These are phyloP conservation scores for Trichomonascus vanleenenianus DNA, from an alignment of 805 yeast genomes.

Conservation along the genomic window DNA sequence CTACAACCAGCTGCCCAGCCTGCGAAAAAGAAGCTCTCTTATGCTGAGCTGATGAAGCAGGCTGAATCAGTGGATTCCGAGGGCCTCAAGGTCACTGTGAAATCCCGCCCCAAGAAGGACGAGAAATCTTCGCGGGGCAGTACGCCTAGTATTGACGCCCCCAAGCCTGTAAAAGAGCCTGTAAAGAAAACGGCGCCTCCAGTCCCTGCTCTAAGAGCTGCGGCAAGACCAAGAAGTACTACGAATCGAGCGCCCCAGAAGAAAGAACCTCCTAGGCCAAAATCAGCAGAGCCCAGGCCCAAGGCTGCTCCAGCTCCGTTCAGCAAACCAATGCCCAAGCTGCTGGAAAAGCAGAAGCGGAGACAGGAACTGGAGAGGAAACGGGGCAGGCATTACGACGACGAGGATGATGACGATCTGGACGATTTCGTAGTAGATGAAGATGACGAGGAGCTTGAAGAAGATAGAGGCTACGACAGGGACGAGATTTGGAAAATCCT, in stretches of 20 bases:
- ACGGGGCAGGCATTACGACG: slow-evolving; percentile 23
- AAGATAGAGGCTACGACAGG: slow-evolving; percentile 53
- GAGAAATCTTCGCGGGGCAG: not conserved
- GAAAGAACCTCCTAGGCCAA: not conserved
- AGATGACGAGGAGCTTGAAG: slow-evolving; percentile 34
- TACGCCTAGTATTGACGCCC: too few species aligned
- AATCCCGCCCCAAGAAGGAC: slow-evolving; percentile 17
- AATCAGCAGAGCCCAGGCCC: not conserved
- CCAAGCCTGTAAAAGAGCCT: not conserved
- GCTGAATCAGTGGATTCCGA: slow-evolving; percentile 53
- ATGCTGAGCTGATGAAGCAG: slow-evolving; percentile 60
- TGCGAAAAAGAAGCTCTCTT: slow-evolving; percentile 39
- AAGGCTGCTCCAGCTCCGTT: slow-evolving; percentile 7
- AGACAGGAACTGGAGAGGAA: slow-evolving; percentile 16
- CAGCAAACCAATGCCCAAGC: slow-evolving; percentile 28
- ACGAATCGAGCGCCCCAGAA: not conserved
- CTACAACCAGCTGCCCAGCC: slow-evolving; percentile 4
- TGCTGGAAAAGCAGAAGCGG: slow-evolving; percentile 39
- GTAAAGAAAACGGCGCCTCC: too few species aligned
- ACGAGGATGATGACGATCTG: slow-evolving; percentile 39
- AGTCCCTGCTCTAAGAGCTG: too few species aligned
- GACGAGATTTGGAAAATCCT: slow-evolving; percentile 89
- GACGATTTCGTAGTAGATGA: slow-evolving; percentile 57
- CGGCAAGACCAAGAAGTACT: too few species aligned
- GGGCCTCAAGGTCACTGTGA: slow-evolving; percentile 37